Evolutionary conservation across 1,139 yeast species (phyloP).

Genomic region (Saccharomyces hybrid): DNA sequence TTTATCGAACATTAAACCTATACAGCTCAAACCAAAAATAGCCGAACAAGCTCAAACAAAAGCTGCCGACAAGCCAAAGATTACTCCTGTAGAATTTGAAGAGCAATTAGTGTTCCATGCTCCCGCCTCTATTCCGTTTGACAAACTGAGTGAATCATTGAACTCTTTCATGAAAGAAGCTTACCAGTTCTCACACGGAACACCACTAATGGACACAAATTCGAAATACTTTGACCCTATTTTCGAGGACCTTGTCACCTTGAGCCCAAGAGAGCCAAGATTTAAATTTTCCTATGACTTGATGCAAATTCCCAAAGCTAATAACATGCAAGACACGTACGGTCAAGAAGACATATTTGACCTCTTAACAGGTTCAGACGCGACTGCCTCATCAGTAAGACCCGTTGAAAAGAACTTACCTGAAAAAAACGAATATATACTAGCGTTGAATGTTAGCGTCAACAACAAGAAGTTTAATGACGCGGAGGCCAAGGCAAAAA

Average conservation of each 20-base stretch:
- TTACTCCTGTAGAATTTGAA: slow-evolving; percentile 27
- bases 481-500: slow-evolving; percentile 22
- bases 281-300: slow-evolving; percentile 40
- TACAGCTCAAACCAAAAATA: slow-evolving; percentile 30
- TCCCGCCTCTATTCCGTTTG: slow-evolving; percentile 13
- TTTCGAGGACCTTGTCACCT: slow-evolving; percentile 59
- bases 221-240: slow-evolving; percentile 51
- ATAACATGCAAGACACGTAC: background rate
- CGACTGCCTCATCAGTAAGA: background rate
- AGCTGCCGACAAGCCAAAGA: slow-evolving; percentile 3
- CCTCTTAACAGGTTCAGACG: background rate
- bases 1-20: slow-evolving; percentile 56
- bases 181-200: slow-evolving; percentile 19
- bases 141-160: slow-evolving; percentile 15
- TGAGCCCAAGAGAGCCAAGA: slow-evolving; percentile 51
- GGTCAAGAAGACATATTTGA: background rate
- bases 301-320: slow-evolving; percentile 15
- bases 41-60: slow-evolving; percentile 13
- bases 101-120: slow-evolving; percentile 18
- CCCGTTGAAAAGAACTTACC: background rate
- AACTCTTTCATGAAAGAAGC: slow-evolving; percentile 20
- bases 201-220: slow-evolving; percentile 19
- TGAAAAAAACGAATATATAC: slow-evolving; percentile 12
- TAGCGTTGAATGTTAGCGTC: slow-evolving; percentile 35
- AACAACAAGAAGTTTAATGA: slow-evolving; percentile 27